Base-by-base conservation (phyloP, 805 yeast genomes). In the Sugiyamaella lignohabitans region DNA sequence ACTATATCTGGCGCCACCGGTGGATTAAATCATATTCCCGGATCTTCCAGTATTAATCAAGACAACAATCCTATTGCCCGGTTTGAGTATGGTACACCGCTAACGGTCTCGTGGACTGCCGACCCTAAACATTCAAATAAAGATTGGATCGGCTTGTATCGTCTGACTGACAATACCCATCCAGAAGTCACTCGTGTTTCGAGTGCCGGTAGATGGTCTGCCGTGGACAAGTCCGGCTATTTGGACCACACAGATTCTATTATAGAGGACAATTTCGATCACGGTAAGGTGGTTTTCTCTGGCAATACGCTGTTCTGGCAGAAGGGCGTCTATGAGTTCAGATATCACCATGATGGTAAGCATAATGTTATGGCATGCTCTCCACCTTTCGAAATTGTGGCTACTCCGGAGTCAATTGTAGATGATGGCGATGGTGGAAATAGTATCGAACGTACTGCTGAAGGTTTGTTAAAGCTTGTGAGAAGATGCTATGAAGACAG, bases 141-240 rank as follows among this genome's bases (percentile, higher is more conserved):
- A 38, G 89, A 84, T 59, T 85, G 95, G 95, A 73, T 85, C 53
- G 94, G 93, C 1, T 63, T 85, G 24, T 85, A 85, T 64, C 75
- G 76, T 45, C 73, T 82, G 6, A 66, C 76, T 21, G 83, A 76
- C 51, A 78, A 85, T 16, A 74, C 79, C 3, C 22, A 17, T 4
- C 70, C 79, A 45, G 71, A 71, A 37, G 71, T 69, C 22, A 84
- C 93, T 0, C 64, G 72, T 32, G 65, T 79, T n/a, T 69, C 84
- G 10, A 80, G 88, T 6, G 63, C 72, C 34, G 84, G 84, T 8
- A 78, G 82, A 52, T 84, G 91, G 91, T 56, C 68, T 29, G 78
- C 78, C 46, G 61, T 73, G 10, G 65, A 69, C 16, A 59, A 59
- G 1, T 52, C 45, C 2, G 66, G 66, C 3, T 73, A 69, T 51